Evolutionary conservation across 148 eudicot genomes (phyloP).

Genomic region (Arctostaphylos glauca): DNA sequence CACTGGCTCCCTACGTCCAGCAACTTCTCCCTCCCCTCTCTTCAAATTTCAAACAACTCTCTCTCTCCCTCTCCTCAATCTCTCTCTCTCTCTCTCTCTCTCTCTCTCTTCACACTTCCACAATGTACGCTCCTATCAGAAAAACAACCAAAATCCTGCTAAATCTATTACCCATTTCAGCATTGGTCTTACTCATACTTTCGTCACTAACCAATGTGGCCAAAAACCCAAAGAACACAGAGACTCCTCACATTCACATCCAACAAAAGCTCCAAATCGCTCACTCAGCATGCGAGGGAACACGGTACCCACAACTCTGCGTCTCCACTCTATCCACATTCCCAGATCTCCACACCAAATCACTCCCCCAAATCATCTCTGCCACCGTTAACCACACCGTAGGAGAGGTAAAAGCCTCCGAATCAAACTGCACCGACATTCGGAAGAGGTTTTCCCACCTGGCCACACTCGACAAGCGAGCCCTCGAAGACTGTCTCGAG

Average conservation of each 20-base stretch:
- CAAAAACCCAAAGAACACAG: constrained; percentile 17
- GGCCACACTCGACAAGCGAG: constrained; percentile 43
- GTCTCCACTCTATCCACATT: constrained; percentile 56
- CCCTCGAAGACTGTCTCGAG: constrained; percentile 71
- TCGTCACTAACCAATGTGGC: constrained; percentile 18
- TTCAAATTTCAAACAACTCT: neutral
- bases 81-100: neutral
- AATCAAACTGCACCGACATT: constrained; percentile 32
- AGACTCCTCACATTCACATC: constrained; percentile 30
- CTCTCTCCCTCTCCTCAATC: too few species aligned
- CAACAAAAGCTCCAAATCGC: constrained; percentile 46
- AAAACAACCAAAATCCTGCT: constrained; percentile 4
- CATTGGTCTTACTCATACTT: constrained; percentile 21
- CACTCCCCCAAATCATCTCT: constrained; percentile 54
- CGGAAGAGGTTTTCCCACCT: constrained; percentile 25
- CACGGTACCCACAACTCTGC: constrained; percentile 66
- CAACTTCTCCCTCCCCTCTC: neutral
- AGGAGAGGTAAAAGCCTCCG: constrained; percentile 35
- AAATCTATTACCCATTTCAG: neutral
- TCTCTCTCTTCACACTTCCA: neutral
- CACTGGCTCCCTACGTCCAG: too few species aligned
- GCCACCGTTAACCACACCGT: constrained; percentile 46
- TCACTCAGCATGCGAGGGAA: constrained; percentile 48
- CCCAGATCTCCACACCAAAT: constrained; percentile 49
- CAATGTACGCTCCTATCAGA: neutral